A percentile compares a stretch with the other conserved stretches of the same genome.
Conservation (phyloP, 2,329 filamentous ascomycete genomes). For the Cladophialophora bantiana region DNA sequence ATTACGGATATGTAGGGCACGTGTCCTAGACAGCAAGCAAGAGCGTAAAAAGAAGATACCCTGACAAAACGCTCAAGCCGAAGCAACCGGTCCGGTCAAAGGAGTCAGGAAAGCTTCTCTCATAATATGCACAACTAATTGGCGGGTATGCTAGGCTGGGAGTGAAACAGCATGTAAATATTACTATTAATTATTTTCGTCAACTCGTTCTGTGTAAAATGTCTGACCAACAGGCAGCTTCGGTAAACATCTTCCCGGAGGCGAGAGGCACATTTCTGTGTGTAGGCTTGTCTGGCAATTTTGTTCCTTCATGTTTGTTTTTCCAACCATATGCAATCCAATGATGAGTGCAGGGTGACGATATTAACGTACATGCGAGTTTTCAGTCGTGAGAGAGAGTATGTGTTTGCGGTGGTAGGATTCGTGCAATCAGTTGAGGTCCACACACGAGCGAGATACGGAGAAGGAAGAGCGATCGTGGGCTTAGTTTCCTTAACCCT, state of each 20-base stretch:
- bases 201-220: not conserved
- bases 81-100: no score
- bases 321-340: conserved; percentile 4
- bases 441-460: not conserved
- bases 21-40: no score
- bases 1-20: no score
- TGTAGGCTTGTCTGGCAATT: not conserved
- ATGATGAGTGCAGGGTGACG: not conserved
- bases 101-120: not conserved
- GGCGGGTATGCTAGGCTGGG: not conserved
- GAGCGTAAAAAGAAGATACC: no score
- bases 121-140: not conserved
- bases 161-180: not conserved
- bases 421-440: conserved; percentile 1
- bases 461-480: not conserved
- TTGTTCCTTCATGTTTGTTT: conserved; percentile 1
- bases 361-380: not conserved
- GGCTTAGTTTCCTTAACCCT: not conserved
- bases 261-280: conserved; percentile 2
- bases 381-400: not conserved
- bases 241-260: not conserved
- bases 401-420: not conserved
- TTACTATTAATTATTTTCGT: not conserved
- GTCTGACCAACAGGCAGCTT: not conserved
- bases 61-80: no score